Evolutionary conservation across 2,329 filamentous ascomycete species (phyloP).

Genomic region (Fusarium pilosicola): DNA sequence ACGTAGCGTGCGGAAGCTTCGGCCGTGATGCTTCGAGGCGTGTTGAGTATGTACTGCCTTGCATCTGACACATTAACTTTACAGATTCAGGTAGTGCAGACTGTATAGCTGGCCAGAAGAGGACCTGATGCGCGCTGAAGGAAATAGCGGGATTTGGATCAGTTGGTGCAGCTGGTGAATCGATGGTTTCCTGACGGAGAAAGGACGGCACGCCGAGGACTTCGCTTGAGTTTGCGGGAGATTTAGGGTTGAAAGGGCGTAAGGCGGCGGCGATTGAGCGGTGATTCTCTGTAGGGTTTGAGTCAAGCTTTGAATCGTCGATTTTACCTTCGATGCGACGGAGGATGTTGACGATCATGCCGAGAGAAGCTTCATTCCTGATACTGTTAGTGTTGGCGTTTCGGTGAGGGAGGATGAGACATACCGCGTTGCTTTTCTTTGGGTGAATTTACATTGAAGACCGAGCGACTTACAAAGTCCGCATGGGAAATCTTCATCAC

Average conservation of each 20-base stretch:
- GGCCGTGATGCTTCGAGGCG: constrained; percentile 13
- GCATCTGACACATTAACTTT: constrained; percentile 28
- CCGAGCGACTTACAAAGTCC: constrained; percentile 25
- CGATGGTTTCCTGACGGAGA: constrained; percentile 3
- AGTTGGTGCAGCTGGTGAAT: background rate
- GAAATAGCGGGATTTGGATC: constrained; percentile 23
- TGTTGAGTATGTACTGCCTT: constrained; percentile 9
- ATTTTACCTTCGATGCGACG: constrained; percentile 36
- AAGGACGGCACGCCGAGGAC: constrained; percentile 23
- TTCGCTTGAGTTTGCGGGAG: constrained; percentile 31
- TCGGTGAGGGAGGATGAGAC: accelerated
- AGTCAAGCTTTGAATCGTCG: constrained; percentile 10
- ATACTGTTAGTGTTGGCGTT: background rate
- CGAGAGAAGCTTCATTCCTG: constrained; percentile 30
- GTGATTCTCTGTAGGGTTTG: background rate
- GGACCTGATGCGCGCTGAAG: constrained; percentile 17
- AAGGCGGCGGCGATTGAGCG: background rate
- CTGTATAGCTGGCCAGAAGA: constrained; percentile 28
- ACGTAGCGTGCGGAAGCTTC: constrained; percentile 4
- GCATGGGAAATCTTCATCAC: constrained; percentile 34
- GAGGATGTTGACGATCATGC: constrained; percentile 35
- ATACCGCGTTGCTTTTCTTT: constrained; percentile 28
- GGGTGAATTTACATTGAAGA: constrained; percentile 18
- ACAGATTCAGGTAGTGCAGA: constrained; percentile 4
- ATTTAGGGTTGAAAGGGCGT: constrained; percentile 7